These are phyloP conservation scores for Cyclotella choctawhatcheeana DNA, from an alignment of 108 stramenopile genomes.

Conservation along the genomic window DNA sequence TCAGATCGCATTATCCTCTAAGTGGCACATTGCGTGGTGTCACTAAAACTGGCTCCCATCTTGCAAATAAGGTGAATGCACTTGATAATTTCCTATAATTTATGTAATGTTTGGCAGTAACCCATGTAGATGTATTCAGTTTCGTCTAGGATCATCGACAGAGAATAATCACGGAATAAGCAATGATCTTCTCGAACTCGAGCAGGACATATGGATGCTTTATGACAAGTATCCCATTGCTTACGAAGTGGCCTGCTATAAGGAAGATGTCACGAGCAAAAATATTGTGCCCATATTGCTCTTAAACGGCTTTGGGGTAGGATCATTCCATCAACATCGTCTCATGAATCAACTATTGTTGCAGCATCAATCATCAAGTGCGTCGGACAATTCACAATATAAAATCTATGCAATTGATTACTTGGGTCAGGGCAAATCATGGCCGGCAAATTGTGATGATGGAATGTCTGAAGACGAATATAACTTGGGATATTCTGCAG, in stretches of 20 bases:
- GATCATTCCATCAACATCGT: constrained; percentile 88
- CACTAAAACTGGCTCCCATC: neutral
- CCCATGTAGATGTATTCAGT: no score
- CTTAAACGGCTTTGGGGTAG: constrained; percentile 88
- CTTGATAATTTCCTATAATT: no score
- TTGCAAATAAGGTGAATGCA: neutral
- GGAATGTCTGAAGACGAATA: constrained; percentile 63
- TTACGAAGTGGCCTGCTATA: constrained; percentile 24
- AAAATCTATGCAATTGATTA: constrained; percentile 80
- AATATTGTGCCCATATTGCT: constrained; percentile 15
- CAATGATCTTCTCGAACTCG: neutral
- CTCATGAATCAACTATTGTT: constrained; percentile 59
- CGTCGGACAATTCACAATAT: constrained; percentile 2
- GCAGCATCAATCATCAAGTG: neutral
- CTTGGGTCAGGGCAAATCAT: constrained; percentile 86
- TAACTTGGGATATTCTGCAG: constrained; percentile 68
- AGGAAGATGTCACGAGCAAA: neutral
- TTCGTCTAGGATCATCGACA: neutral
- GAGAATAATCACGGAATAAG: neutral
- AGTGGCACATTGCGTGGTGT: neutral
- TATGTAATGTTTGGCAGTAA: no score
- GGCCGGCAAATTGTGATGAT: constrained; percentile 79
- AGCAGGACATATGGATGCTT: constrained; percentile 43
- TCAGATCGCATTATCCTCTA: neutral
- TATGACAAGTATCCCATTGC: constrained; percentile 36